phyloP scores from a whole-genome alignment of 192 early-diverging fungal genomes.

The Coemansia erecta region DNA sequence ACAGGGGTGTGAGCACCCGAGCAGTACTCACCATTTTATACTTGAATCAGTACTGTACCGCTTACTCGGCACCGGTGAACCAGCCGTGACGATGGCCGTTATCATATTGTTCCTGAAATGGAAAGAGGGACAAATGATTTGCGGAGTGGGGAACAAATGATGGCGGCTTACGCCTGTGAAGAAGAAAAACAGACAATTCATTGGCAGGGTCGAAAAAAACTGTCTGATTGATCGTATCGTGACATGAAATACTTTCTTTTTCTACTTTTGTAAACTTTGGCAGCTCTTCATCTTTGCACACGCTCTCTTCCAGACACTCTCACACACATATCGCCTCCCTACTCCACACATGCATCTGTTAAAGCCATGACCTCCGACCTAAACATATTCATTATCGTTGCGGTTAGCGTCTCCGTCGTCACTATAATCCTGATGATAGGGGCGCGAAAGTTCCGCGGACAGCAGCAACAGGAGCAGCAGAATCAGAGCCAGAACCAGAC shows the following conservation, averaged over 20 bases:
- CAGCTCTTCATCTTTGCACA: background rate
- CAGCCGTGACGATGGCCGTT: background rate
- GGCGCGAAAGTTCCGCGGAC: constrained; percentile 25
- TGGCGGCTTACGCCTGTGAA: too few species aligned
- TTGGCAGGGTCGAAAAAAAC: too few species aligned
- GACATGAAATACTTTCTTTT: background rate
- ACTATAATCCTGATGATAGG: constrained; percentile 17
- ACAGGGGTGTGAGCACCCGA: background rate
- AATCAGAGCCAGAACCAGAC: background rate
- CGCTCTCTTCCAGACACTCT: background rate
- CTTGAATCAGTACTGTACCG: background rate
- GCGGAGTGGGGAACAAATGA: too few species aligned
- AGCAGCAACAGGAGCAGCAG: background rate
- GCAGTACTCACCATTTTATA: background rate
- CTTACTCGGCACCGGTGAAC: background rate
- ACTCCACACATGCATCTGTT: background rate
- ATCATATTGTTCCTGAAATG: too few species aligned
- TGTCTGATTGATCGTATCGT: too few species aligned
- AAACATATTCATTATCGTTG: constrained; percentile 27
- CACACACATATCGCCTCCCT: background rate
- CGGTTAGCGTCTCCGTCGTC: constrained; percentile 18
- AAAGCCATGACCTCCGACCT: constrained; percentile 25
- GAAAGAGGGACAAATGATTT: too few species aligned
- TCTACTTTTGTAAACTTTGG: background rate
- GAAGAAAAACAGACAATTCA: too few species aligned